Evolutionary conservation across 768 basidiomycete genomes (phyloP).

Genomic region (Phaeotremella skinneri): DNA sequence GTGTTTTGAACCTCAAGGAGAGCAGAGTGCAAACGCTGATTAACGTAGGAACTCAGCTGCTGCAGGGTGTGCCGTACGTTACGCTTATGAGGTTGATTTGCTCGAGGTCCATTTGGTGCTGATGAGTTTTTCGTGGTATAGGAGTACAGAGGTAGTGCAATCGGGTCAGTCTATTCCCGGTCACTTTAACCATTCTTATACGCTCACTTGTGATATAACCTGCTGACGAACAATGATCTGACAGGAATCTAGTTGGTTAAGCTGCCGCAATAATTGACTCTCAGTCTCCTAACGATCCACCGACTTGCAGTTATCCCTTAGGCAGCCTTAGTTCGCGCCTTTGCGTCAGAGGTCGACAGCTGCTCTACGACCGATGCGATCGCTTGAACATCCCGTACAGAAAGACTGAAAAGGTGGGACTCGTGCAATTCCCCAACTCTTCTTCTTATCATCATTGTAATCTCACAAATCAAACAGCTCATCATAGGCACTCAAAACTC

Average conservation of each 20-base stretch:
- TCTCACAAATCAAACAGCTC: constrained; percentile 56
- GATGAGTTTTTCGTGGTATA: constrained; percentile 55
- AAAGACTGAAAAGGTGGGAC: constrained; percentile 64
- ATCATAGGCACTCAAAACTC: constrained; percentile 67
- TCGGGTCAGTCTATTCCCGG: too few relatives aligned
- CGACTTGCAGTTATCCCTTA: constrained; percentile 61
- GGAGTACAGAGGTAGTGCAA: neutral
- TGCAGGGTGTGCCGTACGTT: too few relatives aligned
- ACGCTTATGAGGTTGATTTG: too few relatives aligned
- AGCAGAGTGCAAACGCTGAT: constrained; percentile 8
- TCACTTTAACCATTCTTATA: neutral
- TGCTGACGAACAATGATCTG: too few relatives aligned
- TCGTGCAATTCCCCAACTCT: neutral
- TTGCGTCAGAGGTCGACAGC: constrained; percentile 78
- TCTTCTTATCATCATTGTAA: neutral
- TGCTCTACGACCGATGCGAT: constrained; percentile 76
- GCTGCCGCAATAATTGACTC: too few relatives aligned
- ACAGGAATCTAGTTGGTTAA: constrained; percentile 42
- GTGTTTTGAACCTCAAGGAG: neutral
- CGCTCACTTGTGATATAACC: neutral
- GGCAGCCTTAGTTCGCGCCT: constrained; percentile 79
- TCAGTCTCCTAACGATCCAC: neutral
- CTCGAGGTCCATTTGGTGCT: too few relatives aligned
- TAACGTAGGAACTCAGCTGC: neutral
- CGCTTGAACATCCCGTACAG: constrained; percentile 63